Evolutionary conservation across 805 yeast species (phyloP), one percentile per base, ranked within the genome.

Genomic region (Wickerhamomyces bisporus): DNA sequence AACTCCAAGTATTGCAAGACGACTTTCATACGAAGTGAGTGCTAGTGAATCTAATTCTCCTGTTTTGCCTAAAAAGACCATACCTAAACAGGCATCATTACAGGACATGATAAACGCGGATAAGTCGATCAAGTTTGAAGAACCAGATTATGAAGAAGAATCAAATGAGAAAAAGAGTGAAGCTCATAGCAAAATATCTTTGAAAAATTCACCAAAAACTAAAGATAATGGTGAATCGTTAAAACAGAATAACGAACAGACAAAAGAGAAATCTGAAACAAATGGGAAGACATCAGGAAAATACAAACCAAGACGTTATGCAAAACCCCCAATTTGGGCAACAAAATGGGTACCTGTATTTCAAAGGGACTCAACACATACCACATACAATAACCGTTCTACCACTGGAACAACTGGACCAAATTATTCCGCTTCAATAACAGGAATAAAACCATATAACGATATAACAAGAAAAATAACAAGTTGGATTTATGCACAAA

Each of bases 401-500:
- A 57, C 66, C 33, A 57, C 57, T 10, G 71, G 65, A 48, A 21
- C n/a, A n/a, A n/a, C n/a, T n/a, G n/a, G n/a, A n/a, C n/a, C 35
- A 16, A 33, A 48, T 38, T 6, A 26, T 26, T 26, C 28, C 8
- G 15, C 16, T 13, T 49, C 87, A 30, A 71, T 86, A 14, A 79
- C 87, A 0, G 89, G 88, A 5, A 71, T 83, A 1, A 79, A 79
- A 31, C 93, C 93, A 1, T 75, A 85, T 34, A 87, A 86, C 52
- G 91, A 86, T 50, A 67, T 86, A 41, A 83, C 89, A 6, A 76
- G 89, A 53, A 77, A 85, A 25, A 77, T 89, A 6, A 83, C 93
- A 17, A 86, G 82, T 49, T 89, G 97, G 97, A 71, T 89, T 8
- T 88, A 83, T 68, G 88, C 94, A 15, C 81, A 85, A 45, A 68